phyloP scores from a whole-genome alignment of 345 rosid genomes.

The Pistacia atlantica region DNA sequence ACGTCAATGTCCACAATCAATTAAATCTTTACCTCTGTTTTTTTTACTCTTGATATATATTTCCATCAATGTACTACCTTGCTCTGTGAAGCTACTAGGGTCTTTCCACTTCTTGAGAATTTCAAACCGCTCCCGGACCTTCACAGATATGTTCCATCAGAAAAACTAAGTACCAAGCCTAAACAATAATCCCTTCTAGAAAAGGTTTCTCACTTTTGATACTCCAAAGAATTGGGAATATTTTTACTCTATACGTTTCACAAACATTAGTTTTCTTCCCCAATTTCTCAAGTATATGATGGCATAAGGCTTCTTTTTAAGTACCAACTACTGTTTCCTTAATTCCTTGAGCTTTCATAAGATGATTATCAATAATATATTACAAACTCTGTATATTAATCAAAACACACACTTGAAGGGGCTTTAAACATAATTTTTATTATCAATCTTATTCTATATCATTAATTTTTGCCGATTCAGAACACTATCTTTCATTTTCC shows the following conservation, averaged over 20 bases:
- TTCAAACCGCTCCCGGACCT: constrained; percentile 96
- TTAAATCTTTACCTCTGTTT: background rate
- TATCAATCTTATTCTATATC: too few species aligned
- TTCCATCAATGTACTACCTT: constrained; percentile 52
- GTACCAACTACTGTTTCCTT: too few species aligned
- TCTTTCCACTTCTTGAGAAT: constrained; percentile 74
- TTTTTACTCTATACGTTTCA: background rate
- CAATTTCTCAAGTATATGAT: too few species aligned
- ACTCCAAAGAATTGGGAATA: background rate
- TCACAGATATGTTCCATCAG: background rate
- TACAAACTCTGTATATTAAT: too few species aligned
- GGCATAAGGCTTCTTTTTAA: too few species aligned
- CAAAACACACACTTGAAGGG: too few species aligned
- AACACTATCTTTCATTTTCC: too few species aligned
- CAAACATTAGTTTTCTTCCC: background rate
- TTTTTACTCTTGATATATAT: background rate
- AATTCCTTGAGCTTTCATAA: too few species aligned
- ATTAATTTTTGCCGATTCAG: too few species aligned
- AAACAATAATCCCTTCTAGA: background rate
- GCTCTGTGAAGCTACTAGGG: constrained; percentile 91
- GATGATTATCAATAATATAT: too few species aligned
- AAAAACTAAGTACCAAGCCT: background rate
- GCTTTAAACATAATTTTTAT: too few species aligned
- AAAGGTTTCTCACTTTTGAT: background rate
- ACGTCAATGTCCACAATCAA: background rate